Evolutionary conservation across 164 flowering plant species (phyloP).

Genomic region (Vitis vinifera): DNA sequence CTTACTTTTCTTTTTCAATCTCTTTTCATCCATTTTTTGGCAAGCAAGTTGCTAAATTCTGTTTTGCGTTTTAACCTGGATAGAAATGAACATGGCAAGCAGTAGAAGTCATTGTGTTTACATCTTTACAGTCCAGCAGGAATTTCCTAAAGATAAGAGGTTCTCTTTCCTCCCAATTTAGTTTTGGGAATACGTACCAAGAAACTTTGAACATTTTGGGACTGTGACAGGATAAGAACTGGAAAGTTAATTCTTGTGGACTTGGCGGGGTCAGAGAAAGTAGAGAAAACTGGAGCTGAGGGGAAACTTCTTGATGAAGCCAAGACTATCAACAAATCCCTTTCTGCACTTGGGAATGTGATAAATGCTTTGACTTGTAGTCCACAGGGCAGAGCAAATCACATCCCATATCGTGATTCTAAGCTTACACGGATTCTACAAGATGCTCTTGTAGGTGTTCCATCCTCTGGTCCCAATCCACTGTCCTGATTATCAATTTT

Average conservation of each 20-base stretch:
- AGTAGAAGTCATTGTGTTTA: constrained; percentile 88
- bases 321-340: constrained; percentile 84
- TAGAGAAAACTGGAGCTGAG: constrained; percentile 89
- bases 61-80: constrained; percentile 21
- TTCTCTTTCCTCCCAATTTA: constrained; percentile 13
- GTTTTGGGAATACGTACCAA: background rate
- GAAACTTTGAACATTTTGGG: constrained; percentile 1
- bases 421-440: constrained; percentile 83
- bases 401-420: constrained; percentile 86
- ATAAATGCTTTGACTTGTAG: constrained; percentile 73
- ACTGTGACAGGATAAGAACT: constrained; percentile 40
- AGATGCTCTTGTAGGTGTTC: constrained; percentile 68
- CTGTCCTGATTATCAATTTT: background rate
- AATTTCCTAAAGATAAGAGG: constrained; percentile 50
- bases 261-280: constrained; percentile 94
- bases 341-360: constrained; percentile 87
- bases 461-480: background rate
- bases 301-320: constrained; percentile 93
- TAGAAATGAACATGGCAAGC: constrained; percentile 91
- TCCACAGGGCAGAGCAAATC: constrained; percentile 52
- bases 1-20: constrained; percentile 19
- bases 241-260: constrained; percentile 86
- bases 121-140: constrained; percentile 59
- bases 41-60: background rate
- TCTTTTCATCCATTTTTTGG: background rate